Evolutionary conservation across 2,329 filamentous ascomycete genomes (phyloP), one percentile per base, ranked within the genome.

Genomic region (Didymella exigua): DNA sequence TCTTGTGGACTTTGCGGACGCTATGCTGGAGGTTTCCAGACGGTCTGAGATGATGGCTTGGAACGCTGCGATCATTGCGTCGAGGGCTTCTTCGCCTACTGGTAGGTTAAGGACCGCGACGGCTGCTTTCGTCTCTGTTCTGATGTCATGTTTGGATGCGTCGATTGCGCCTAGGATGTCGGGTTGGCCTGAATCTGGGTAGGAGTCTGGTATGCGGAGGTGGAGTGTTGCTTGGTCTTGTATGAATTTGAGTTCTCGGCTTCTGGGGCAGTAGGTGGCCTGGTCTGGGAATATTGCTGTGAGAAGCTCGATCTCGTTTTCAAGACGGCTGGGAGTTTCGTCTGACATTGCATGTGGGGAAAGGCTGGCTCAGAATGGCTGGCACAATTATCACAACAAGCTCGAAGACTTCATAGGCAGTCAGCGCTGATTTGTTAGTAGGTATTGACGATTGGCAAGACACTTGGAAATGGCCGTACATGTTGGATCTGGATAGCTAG

Each of bases 281-380:
- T 79, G 75, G 5, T 73, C 70, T 4, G 77, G 77, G 52, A 78
- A 80, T 71, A 80, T 80, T 14, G 77, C 72, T 34, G 74, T 55
- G n/a, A 80, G 69, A 11, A 80, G 74, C 41, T 73, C 68, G 26
- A 80, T 51, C 59, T 80, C 78, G 14, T 59, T 67, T 24, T 63
- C 55, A 8, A 78, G 65, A 21, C 71, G 69, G 14, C 59, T 48
- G 21, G 59, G 54, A 8, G 54, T 47, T 24, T 43, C 24, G 21
- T 46, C 24, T 50, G 36, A 10, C 42, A 49, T 50, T 19, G 9
- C 30, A 9, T 5, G 14, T 18, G 27, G n/a, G 10, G 30, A n/a
- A 33, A 4, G 30, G n/a, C 30, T n/a, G n/a, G 30, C 30, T 33
- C 30, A 33, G 10, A 5, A n/a, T n/a, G n/a, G n/a, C 14, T n/a